Evolutionary conservation across 805 yeast genomes (phyloP), one percentile per base, ranked within the genome.

Genomic region (Candida loeiensis): DNA sequence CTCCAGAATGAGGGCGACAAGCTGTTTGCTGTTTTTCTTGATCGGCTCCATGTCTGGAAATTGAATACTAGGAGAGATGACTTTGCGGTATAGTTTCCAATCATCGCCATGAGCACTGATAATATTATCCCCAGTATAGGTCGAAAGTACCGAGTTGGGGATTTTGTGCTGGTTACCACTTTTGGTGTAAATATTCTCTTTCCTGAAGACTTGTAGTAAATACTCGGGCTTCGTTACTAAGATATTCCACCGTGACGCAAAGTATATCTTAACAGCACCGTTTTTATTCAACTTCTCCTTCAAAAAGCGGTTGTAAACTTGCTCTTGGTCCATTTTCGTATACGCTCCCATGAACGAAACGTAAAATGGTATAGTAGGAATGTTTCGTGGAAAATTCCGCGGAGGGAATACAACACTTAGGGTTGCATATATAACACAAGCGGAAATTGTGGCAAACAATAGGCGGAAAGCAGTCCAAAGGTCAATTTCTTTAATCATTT

Each of bases 311-410:
- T 70, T 54, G 53, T 63, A 78, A 6, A 78, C 61, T 18, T 74
- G 65, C 21, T 59, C 50, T 48, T 79, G 83, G 47, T 77, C 83
- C 47, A 72, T 50, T 2, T 55, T 50, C 1, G 72, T 64, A 22
- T 67, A 55, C 0, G 66, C 46, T 0, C 79, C 72, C 17, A 78
- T 49, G 45, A 78, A 75, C 0, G 76, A 64, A 3, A 76, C 81
- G 49, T 75, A 78, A 47, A 78, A 76, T 2, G 84, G 83, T n/a
- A 79, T 66, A 0, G 82, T 77, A 4, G 84, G 83, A 19, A 78
- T 76, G 35, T 67, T 73, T 32, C 44, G 58, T 0, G 82, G 82
- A 48, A 76, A 76, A 43, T 66, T 66, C 27, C 54, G 51, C 3
- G 82, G 82, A 4, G 82, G 82, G 4, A 70, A 17, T 1, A 64